These are phyloP conservation scores for Eimeria sp. DNA, from an alignment of 169 alveolate species.

Conservation along the genomic window DNA sequence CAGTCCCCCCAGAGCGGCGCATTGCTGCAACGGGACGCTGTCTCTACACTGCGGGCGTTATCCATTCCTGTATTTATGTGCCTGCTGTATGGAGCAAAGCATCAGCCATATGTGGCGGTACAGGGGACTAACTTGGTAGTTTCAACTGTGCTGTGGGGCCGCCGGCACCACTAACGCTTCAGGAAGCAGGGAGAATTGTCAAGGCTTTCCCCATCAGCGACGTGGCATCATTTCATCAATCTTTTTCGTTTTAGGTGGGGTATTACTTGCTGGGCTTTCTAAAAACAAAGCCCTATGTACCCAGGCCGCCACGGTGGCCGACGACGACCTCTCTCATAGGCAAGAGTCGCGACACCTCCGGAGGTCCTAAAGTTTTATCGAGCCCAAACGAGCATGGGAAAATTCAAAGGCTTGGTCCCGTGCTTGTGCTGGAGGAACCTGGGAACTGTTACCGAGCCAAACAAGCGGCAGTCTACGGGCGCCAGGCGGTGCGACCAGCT, in stretches of 20 bases:
- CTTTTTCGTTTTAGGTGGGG: neutral
- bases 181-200: neutral
- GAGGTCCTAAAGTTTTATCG: neutral
- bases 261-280: neutral
- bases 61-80: neutral
- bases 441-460: constrained; percentile 38
- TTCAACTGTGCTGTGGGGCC: constrained; percentile 47
- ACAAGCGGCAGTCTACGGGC: constrained; percentile 17
- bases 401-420: neutral
- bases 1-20: constrained; percentile 34
- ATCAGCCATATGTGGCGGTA: neutral
- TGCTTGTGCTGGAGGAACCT: constrained; percentile 35
- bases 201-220: neutral
- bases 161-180: constrained; percentile 14
- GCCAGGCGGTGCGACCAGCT: neutral
- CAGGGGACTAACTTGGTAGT: neutral
- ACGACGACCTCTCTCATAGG: neutral
- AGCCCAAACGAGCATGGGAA: constrained; percentile 5
- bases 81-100: neutral
- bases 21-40: neutral
- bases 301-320: neutral
- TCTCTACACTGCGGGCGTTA: neutral
- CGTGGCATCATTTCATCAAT: neutral
- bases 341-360: neutral
- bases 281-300: constrained; percentile 8